These are phyloP conservation scores for Morella rubra DNA, from an alignment of 306 rosid species.

Conservation along the genomic window DNA sequence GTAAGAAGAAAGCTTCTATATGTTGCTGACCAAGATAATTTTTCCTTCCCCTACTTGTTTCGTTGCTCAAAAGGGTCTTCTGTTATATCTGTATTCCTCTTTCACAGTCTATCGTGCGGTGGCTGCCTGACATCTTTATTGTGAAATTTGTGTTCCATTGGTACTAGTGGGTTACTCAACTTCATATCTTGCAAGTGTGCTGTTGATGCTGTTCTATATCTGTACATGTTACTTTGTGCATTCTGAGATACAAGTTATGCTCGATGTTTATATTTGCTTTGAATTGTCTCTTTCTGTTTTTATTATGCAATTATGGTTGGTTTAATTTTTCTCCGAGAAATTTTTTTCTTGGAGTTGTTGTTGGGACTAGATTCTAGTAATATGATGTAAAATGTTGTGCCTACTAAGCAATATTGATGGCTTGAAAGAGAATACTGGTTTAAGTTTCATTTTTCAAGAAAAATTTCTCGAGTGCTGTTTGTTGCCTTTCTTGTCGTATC, in stretches of 20 bases:
- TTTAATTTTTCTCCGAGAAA: background rate
- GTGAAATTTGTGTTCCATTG: slow-evolving; percentile 4
- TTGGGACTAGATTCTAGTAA: background rate
- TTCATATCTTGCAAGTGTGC: slow-evolving; percentile 15
- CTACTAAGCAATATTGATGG: background rate
- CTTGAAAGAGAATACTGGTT: background rate
- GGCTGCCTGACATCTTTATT: background rate
- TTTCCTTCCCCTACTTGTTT: background rate
- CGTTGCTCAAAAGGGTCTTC: background rate
- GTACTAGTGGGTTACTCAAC: slow-evolving; percentile 17
- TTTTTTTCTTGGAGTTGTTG: background rate
- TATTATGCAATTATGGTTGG: background rate
- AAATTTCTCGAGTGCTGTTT: background rate
- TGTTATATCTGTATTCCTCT: background rate
- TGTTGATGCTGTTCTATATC: slow-evolving; percentile 15
- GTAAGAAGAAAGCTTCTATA: slow-evolving; percentile 46
- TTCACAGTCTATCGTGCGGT: background rate
- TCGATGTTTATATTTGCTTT: background rate
- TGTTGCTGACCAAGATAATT: slow-evolving; percentile 9
- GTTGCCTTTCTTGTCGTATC: background rate
- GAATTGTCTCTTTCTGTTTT: background rate
- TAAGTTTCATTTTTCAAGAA: slow-evolving; percentile 3
- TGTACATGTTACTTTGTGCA: slow-evolving; percentile 2
- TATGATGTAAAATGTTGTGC: background rate
- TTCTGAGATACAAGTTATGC: background rate